Evolutionary conservation across 2,329 filamentous ascomycete species (phyloP).

Genomic region (Aspergillus neoniger): DNA sequence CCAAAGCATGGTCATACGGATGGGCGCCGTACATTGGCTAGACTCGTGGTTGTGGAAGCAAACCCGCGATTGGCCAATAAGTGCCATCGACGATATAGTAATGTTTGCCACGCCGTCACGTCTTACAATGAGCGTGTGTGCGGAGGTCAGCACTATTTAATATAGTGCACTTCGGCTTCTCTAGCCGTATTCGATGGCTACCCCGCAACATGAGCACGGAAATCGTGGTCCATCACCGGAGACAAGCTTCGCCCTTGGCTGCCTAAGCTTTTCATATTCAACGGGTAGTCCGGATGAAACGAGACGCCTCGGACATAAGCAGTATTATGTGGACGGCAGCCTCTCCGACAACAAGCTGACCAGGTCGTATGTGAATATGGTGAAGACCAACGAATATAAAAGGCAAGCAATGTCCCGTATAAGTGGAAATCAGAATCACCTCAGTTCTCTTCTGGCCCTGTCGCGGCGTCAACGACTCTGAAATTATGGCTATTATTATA

Average conservation of each 20-base stretch:
- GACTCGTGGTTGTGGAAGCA: no score
- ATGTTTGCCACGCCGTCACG: not conserved
- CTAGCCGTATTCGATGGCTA: not conserved
- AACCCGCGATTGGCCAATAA: no score
- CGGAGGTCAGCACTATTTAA: not conserved
- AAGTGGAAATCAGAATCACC: no score
- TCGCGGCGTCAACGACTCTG: not conserved
- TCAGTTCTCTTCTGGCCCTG: not conserved
- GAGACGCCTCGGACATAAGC: no score
- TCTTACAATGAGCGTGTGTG: not conserved
- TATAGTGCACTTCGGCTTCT: not conserved
- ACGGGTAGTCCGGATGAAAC: not conserved
- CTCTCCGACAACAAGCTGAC: no score
- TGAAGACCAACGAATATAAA: no score
- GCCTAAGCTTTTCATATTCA: not conserved
- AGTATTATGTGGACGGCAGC: no score
- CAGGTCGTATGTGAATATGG: accelerated
- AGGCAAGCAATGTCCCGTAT: no score
- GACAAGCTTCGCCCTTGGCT: not conserved
- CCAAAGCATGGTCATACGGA: no score
- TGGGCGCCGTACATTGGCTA: no score
- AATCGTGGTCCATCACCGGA: not conserved
- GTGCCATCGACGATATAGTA: no score
- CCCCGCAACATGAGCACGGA: not conserved
- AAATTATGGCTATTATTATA: not conserved